These are phyloP conservation scores for Simmondsia chinensis DNA, from an alignment of 148 eudicot genomes.

Conservation along the genomic window DNA sequence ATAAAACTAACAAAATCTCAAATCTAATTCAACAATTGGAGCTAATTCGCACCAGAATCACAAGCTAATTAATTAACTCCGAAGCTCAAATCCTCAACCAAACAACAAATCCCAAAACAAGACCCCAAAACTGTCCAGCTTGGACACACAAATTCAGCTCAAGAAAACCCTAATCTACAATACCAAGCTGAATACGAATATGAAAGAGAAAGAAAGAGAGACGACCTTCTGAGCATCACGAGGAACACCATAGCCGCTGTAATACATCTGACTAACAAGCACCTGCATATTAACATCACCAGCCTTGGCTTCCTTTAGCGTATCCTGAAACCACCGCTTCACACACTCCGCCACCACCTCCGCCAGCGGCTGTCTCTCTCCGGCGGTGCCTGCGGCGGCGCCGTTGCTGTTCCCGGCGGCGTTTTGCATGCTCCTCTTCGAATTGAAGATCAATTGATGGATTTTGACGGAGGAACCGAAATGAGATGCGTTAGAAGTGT, in stretches of 20 bases:
- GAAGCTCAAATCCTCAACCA: background rate
- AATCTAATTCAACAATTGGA: no score
- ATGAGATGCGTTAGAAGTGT: no score
- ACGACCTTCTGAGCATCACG: conserved; percentile 59
- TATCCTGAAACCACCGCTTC: conserved; percentile 55
- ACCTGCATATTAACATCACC: conserved; percentile 77
- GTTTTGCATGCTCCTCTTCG: conserved; percentile 31
- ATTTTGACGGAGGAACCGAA: no score
- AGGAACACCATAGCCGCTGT: conserved; percentile 56
- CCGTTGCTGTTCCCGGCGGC: conserved; percentile 15
- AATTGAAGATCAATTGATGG: no score
- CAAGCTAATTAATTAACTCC: background rate
- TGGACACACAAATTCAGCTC: background rate
- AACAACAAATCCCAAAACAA: background rate
- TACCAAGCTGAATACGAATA: background rate
- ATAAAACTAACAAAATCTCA: conserved; percentile 10
- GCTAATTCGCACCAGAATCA: background rate
- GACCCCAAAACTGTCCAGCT: no score
- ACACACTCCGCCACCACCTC: conserved; percentile 64
- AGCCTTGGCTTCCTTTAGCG: conserved; percentile 60
- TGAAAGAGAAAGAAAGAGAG: background rate
- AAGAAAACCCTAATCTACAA: background rate
- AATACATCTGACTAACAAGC: conserved; percentile 76
- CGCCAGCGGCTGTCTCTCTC: conserved; percentile 33
- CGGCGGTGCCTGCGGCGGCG: conserved; percentile 7